These are phyloP conservation scores for Ascodesmis nigricans DNA, from an alignment of 495 filamentous ascomycete species.

Conservation along the genomic window DNA sequence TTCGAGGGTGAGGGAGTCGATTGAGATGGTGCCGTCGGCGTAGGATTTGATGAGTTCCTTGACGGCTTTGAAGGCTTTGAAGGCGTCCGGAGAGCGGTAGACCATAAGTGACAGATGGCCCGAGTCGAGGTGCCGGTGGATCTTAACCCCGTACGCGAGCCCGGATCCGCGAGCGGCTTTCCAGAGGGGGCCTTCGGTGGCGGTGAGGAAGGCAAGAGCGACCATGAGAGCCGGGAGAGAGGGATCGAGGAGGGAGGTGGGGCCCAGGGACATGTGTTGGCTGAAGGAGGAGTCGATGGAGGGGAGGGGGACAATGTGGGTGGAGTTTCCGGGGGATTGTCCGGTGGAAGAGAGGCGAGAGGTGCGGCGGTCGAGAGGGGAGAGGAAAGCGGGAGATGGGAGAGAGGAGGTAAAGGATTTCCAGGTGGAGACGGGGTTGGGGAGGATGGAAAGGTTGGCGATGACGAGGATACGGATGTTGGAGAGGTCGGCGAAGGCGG, in stretches of 20 bases:
- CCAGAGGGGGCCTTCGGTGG: conserved; percentile 88
- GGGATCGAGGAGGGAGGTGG: conserved; percentile 51
- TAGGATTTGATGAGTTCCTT: conserved; percentile 51
- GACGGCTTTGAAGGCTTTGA: conserved; percentile 61
- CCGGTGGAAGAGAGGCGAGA: conserved; percentile 51
- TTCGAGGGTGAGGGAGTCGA: conserved; percentile 69
- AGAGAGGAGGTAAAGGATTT: conserved; percentile 29
- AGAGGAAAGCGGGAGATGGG: conserved; percentile 23
- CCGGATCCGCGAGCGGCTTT: conserved; percentile 67
- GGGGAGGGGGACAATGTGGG: conserved; percentile 70
- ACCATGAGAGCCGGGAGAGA: conserved; percentile 65
- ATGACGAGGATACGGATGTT: conserved; percentile 73
- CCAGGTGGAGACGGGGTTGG: conserved; percentile 67
- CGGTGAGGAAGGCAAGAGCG: conserved; percentile 71
- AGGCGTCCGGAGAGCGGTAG: conserved; percentile 73
- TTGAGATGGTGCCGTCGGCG: conserved; percentile 34
- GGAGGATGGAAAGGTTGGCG: conserved; percentile 54
- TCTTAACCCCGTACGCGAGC: conserved; percentile 67
- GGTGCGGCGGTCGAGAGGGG: conserved; percentile 36
- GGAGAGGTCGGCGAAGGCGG: conserved; percentile 48
- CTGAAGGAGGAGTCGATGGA: conserved; percentile 87
- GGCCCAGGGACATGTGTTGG: conserved; percentile 48
- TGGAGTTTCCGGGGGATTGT: conserved; percentile 43
- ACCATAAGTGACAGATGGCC: conserved; percentile 64
- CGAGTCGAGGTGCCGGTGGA: conserved; percentile 48